A percentile compares a stretch with the other conserved stretches of the same genome.
phyloP scores from a whole-genome alignment of 2,329 filamentous ascomycete genomes.

The Aspergillus ibericus region DNA sequence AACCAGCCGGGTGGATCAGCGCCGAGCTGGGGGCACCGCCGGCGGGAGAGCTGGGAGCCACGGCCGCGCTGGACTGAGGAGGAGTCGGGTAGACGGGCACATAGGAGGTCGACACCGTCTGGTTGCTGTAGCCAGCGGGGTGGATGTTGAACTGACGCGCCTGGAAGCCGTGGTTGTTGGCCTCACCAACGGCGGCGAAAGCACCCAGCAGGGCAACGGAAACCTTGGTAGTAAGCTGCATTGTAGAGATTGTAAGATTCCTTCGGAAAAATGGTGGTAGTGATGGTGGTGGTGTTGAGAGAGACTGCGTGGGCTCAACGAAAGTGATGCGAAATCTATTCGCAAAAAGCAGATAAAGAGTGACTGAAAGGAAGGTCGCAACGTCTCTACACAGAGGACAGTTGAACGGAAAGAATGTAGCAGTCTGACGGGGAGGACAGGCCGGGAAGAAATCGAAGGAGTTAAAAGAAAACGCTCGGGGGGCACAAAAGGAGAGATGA shows the following conservation, averaged over 20 bases:
- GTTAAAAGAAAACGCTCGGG: constrained; percentile 2
- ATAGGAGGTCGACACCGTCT: constrained; percentile 20
- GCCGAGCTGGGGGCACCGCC: constrained; percentile 7
- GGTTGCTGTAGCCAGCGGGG: constrained; percentile 17
- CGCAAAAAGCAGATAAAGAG: constrained; percentile 25
- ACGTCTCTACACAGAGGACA: constrained; percentile 8
- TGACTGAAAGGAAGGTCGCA: constrained; percentile 13
- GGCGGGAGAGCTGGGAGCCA: constrained; percentile 10
- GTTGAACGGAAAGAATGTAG: constrained; percentile 6
- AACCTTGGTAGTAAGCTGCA: constrained; percentile 40
- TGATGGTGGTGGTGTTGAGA: constrained; percentile 2
- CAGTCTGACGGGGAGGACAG: constrained; percentile 4
- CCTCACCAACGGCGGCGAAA: constrained; percentile 37
- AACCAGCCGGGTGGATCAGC: neutral
- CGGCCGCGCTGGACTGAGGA: constrained; percentile 2
- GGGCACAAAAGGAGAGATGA: constrained; percentile 6
- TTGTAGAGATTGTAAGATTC: constrained; percentile 32
- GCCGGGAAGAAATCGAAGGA: constrained; percentile 2
- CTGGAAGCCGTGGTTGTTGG: constrained; percentile 28
- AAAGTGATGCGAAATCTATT: constrained; percentile 38
- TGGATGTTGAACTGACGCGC: constrained; percentile 25
- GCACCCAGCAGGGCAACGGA: constrained; percentile 37
- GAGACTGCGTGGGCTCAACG: constrained; percentile 17
- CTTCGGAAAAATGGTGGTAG: neutral
- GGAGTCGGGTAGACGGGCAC: constrained; percentile 24